A percentile compares a stretch with the other conserved stretches of the same genome.
These are phyloP conservation scores for Dactylellina drechsleri DNA, from an alignment of 2,329 filamentous ascomycete genomes.

Conservation along the genomic window DNA sequence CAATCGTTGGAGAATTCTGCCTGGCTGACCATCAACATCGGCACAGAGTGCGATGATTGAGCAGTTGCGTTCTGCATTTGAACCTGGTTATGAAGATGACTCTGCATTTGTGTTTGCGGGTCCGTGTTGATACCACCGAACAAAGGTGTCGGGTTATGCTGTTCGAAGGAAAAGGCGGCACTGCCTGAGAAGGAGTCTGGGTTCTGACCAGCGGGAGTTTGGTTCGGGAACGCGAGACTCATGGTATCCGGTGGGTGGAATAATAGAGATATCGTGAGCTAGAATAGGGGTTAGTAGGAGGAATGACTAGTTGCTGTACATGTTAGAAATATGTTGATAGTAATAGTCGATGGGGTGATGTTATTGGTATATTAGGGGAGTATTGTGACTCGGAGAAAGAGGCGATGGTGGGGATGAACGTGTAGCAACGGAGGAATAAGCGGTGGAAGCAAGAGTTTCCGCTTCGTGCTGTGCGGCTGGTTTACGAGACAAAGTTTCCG, in stretches of 20 bases:
- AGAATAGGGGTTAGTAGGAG: slow-evolving; percentile 33
- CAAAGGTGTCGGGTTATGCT: slow-evolving; percentile 42
- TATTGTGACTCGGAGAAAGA: not conserved
- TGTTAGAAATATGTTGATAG: slow-evolving; percentile 31
- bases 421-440: not conserved
- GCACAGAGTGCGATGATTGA: slow-evolving; percentile 29
- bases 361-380: not conserved
- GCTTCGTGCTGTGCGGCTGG: too few species aligned
- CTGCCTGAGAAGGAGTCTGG: slow-evolving; percentile 46
- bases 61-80: not conserved
- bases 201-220: slow-evolving; percentile 26
- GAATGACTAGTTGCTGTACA: slow-evolving; percentile 31
- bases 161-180: slow-evolving; percentile 50
- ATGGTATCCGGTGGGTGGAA: slow-evolving; percentile 12
- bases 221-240: slow-evolving; percentile 49
- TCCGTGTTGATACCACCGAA: slow-evolving; percentile 33
- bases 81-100: not conserved
- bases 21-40: slow-evolving; percentile 40
- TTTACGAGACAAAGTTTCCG: too few species aligned
- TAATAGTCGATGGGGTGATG: slow-evolving; percentile 21
- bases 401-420: not conserved
- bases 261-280: not conserved
- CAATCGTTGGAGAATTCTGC: slow-evolving; percentile 28
- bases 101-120: slow-evolving; percentile 25
- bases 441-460: not conserved